A percentile compares a stretch with the other conserved stretches of the same genome.
phyloP scores from a whole-genome alignment of 2,329 filamentous ascomycete species.

The Coniochaeta ligniaria region DNA sequence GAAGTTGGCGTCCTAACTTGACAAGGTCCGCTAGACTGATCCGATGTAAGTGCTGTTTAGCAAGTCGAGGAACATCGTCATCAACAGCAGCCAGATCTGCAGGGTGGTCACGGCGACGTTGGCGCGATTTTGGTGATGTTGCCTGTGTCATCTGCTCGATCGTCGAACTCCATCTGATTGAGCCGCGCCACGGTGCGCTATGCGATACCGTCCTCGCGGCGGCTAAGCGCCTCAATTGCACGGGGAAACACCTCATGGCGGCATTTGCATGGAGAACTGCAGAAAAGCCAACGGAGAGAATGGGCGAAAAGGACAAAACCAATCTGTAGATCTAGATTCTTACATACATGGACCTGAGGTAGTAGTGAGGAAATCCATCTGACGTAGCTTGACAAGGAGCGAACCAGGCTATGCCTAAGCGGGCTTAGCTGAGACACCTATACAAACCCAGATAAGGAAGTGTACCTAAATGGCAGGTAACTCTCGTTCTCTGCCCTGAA shows the following conservation, averaged over 20 bases:
- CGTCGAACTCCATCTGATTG: slow-evolving; percentile 9
- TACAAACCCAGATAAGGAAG: too few relatives aligned
- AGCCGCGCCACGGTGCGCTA: neutral
- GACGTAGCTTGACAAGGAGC: neutral
- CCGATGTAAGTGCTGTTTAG: slow-evolving; percentile 69
- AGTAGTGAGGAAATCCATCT: neutral
- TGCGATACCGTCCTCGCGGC: slow-evolving; percentile 11
- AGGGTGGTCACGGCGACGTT: slow-evolving; percentile 5
- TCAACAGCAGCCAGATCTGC: slow-evolving; percentile 49
- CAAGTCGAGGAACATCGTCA: slow-evolving; percentile 71
- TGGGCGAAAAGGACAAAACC: neutral
- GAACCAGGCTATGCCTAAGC: neutral
- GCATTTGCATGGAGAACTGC: slow-evolving; percentile 24
- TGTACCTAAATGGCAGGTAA: neutral
- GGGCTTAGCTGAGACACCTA: neutral
- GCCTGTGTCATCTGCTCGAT: neutral
- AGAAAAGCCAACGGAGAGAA: neutral
- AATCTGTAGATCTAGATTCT: neutral
- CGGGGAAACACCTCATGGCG: slow-evolving; percentile 34
- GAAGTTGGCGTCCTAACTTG: slow-evolving; percentile 47
- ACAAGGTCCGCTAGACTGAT: slow-evolving; percentile 84
- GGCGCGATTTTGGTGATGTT: neutral
- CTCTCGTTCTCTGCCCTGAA: too few relatives aligned
- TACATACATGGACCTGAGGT: too few relatives aligned
- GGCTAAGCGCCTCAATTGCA: slow-evolving; percentile 30